Evolutionary conservation across 352 stramenopile species (phyloP).

Genomic region (Phytophthora fragariaefolia): DNA sequence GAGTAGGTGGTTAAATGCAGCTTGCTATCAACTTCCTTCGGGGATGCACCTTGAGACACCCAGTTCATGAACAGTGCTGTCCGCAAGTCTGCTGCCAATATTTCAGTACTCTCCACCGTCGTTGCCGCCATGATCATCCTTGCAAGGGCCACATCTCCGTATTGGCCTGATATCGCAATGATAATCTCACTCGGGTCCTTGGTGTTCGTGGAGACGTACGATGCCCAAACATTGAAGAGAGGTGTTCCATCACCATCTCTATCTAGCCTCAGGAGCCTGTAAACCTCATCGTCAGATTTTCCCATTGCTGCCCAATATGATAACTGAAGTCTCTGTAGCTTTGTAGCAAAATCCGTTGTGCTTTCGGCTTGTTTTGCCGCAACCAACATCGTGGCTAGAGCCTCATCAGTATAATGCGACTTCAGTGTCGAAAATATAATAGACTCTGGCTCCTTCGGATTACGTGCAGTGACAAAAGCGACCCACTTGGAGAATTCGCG

Average conservation of each 20-base stretch:
- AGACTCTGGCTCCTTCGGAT: background rate
- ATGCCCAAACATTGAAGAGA: background rate
- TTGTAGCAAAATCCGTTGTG: background rate
- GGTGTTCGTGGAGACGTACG: background rate
- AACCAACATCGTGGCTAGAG: background rate
- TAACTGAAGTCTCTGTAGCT: background rate
- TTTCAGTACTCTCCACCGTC: background rate
- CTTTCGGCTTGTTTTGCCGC: background rate
- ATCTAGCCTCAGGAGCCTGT: background rate
- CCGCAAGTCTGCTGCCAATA: background rate
- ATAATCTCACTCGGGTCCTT: background rate
- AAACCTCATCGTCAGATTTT: background rate
- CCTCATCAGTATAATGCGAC: background rate
- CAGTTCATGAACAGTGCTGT: constrained; percentile 5
- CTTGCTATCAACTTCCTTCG: background rate
- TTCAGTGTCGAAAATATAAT: background rate
- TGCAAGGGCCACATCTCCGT: background rate
- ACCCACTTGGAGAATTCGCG: background rate
- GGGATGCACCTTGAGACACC: background rate
- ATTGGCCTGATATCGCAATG: background rate
- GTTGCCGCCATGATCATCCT: background rate
- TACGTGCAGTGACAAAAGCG: background rate
- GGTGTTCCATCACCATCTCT: background rate
- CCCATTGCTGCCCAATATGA: background rate
- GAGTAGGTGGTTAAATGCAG: background rate